A percentile compares a stretch with the other conserved stretches of the same genome.
Conservation (phyloP, 176 grass and related monocot species). For the Aegilops umbellulata region DNA sequence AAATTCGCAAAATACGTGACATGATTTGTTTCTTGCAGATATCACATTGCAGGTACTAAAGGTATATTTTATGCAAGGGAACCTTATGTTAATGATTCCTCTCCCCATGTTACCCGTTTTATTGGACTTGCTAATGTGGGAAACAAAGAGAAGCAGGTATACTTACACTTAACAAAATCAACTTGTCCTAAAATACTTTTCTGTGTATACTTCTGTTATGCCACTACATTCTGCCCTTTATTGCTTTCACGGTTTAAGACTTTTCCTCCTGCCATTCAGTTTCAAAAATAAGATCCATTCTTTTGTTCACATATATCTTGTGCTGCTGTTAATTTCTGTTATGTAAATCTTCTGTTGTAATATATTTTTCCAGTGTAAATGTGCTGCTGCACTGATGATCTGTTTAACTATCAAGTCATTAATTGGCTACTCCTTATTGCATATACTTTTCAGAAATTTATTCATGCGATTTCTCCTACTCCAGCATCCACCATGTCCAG, state of each 20-base stretch:
- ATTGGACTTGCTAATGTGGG: slow-evolving; percentile 90
- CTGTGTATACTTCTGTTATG: slow-evolving; percentile 16
- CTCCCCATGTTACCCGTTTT: slow-evolving; percentile 82
- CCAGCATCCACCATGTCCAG: slow-evolving; percentile 83
- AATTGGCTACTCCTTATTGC: slow-evolving; percentile 35
- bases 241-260: not conserved
- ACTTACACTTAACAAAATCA: not conserved
- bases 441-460: slow-evolving; percentile 80
- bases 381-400: not conserved
- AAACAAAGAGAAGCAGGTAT: slow-evolving; percentile 96
- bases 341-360: not conserved
- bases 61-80: slow-evolving; percentile 84
- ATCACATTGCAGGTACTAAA: slow-evolving; percentile 92
- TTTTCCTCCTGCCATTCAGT: not conserved
- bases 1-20: not conserved
- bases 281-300: slow-evolving; percentile 1
- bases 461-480: slow-evolving; percentile 98
- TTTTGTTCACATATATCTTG: not conserved
- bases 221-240: not conserved
- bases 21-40: slow-evolving; percentile 49
- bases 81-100: slow-evolving; percentile 69
- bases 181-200: not conserved
- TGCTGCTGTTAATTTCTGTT: slow-evolving; percentile 9
- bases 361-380: slow-evolving; percentile 1
- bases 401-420: slow-evolving; percentile 9